Base-by-base conservation (phyloP, 768 basidiomycete genomes). In the Termitomyces titanicus region DNA sequence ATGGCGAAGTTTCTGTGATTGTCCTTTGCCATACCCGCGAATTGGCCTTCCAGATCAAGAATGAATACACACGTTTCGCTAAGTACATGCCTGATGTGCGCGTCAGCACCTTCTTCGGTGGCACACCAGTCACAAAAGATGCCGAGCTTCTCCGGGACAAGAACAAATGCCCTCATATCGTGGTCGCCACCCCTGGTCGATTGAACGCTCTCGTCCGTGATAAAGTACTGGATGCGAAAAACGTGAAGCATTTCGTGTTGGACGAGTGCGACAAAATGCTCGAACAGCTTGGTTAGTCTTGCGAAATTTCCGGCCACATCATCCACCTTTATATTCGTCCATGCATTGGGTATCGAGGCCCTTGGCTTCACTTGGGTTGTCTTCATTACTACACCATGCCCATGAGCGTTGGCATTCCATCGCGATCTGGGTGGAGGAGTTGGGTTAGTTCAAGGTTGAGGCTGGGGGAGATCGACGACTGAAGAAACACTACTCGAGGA, bases 251-350 rank as follows among this genome's bases (percentile, higher is more conserved):
- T 79, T 99, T 99, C 75, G 94, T 97, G 54, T 80, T 99, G 72
- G 97, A 99, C 83, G 97, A 99, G 79, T 99, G 97, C 83, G 97
- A 99, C 83, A 99, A 99, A 85, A 98, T 99, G 94, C 89, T 99
- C 71, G 97, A 99, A 84, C 91, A 94, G 85, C 94, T 99, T 79
- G 97, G 97, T 99, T 92, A 98, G 97, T 99, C 84, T 74, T 86
- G 80, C 86, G 82, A 79, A 55, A 79, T 84, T 88, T 87, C 79
- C 82, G 82, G 82, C 59, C 74, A 70, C 72, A 68, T 71, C 73
- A 72, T 75, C 70, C 70, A 65, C 76, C 66, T 79, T 81, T 76
- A 66, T 77, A 74, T 79, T 76, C 75, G 72, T 77, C 74, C 62
- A 67, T 72, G 61, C 71, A 67, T 67, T 71, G 64, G 64, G 70